These are phyloP conservation scores for Fusarium dimerum DNA, from an alignment of 2,329 filamentous ascomycete genomes.

Conservation along the genomic window DNA sequence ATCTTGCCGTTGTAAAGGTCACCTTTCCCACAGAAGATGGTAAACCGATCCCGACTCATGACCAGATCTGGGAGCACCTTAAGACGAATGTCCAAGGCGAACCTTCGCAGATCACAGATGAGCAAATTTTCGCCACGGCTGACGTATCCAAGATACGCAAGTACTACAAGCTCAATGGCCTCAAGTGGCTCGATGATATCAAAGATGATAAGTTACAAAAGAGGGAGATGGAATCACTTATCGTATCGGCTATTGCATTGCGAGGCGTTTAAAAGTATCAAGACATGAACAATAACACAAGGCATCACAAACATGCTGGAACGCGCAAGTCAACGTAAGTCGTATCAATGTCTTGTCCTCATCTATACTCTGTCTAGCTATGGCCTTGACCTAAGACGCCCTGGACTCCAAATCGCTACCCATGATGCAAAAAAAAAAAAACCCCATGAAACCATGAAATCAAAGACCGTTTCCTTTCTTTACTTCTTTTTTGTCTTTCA, in stretches of 20 bases:
- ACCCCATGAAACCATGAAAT: constrained; percentile 24
- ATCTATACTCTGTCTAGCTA: constrained; percentile 29
- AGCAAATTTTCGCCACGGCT: constrained; percentile 56
- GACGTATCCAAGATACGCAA: constrained; percentile 75
- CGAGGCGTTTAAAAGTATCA: constrained; percentile 36
- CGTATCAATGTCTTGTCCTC: constrained; percentile 24
- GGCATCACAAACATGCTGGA: constrained; percentile 3
- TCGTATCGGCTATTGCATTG: constrained; percentile 74
- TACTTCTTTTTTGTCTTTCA: constrained; percentile 17
- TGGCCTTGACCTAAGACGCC: constrained; percentile 25
- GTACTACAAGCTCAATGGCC: constrained; percentile 77
- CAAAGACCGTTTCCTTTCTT: constrained; percentile 14
- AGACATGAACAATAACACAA: not conserved
- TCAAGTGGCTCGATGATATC: constrained; percentile 51
- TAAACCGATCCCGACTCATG: constrained; percentile 44
- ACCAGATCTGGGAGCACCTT: constrained; percentile 61
- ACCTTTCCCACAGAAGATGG: constrained; percentile 49
- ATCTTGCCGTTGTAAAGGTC: constrained; percentile 82
- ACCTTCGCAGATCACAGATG: constrained; percentile 61
- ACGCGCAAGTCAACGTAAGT: constrained; percentile 26
- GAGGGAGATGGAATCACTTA: constrained; percentile 65
- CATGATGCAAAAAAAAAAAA: constrained; percentile 29
- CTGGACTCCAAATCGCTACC: constrained; percentile 31
- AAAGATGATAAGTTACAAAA: constrained; percentile 45
- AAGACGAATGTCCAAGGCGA: constrained; percentile 61